Base-by-base conservation (phyloP, 2,329 filamentous ascomycete genomes). In the Bipolaris cookei region DNA sequence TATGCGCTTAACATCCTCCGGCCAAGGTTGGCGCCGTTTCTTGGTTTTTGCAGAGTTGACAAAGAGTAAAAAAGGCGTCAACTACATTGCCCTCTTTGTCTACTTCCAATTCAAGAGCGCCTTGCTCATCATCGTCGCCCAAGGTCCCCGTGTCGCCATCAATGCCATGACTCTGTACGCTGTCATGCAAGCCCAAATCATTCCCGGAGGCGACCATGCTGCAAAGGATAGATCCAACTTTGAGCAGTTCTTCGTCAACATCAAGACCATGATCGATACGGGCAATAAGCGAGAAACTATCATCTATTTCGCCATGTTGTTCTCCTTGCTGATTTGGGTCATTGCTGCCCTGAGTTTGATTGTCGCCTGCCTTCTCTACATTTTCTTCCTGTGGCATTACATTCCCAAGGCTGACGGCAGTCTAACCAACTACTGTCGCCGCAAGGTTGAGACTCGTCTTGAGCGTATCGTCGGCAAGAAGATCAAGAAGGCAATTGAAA, bases 41-140 rank as follows among this genome's bases (percentile, higher is more conserved):
- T 78, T 97, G n/a, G 92, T 97, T 64, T 97, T 97, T 74, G 89
- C 92, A 14, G 90, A 92, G 69, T 80, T 97, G 73, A 97, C 93
- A 11, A 95, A 94, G 79, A 92, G 90, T 76, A 93, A 90, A 72
- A 96, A 96, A 78, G 92, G 92, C 16, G 88, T 88, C 55, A 92
- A 97, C 75, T 97, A 97, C 69, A 84, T 96, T 64, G 93, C 93
- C 3, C 82, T 97, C 4, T 97, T 97, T 74, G 90, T 92, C 25
- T 97, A 96, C 76, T 97, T 96, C 77, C 89, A 86, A 25, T 89
- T 89, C 77, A 85, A 89, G 76, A 81, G 83, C 39, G 97, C 93
- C 85, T 86, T 98, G 69, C 90, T 94, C 64, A 88, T 96, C 57
- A 83, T 98, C 47, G 82, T 98, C 60, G 96, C 94, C 66, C 93